Percentiles rank a stretch among this genome's conserved stretches.
phyloP scores from a whole-genome alignment of 345 rosid genomes.

The Eutrema heterophyllum region DNA sequence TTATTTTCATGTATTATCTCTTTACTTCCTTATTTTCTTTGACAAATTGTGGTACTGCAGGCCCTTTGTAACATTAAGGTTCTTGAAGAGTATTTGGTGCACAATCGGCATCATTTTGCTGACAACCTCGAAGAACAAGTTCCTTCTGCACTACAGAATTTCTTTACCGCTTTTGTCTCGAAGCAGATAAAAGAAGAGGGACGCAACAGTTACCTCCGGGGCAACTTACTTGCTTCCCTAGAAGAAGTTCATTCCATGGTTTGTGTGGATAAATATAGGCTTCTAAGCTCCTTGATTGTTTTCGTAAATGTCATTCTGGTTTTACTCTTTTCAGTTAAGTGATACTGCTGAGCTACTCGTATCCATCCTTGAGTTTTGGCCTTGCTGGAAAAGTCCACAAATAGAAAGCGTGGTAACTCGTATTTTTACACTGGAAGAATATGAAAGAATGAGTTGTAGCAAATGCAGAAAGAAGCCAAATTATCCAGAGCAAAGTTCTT shows the following conservation, averaged over 20 bases:
- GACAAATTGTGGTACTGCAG: not conserved
- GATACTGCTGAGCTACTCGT: not conserved
- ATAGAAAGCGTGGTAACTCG: not conserved
- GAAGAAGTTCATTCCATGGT: not conserved
- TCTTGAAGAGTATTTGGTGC: not conserved
- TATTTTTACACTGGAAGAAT: not conserved
- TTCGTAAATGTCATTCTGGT: not conserved
- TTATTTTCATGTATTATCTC: too few species aligned
- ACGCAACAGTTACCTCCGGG: not conserved
- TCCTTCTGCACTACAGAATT: not conserved
- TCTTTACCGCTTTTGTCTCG: not conserved
- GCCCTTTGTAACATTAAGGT: slow-evolving; percentile 11
- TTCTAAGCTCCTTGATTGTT: not conserved
- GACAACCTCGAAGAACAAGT: not conserved
- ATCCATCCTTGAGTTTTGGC: slow-evolving; percentile 14
- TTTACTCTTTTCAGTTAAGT: slow-evolving; percentile 3
- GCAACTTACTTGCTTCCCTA: not conserved
- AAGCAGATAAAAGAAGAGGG: not conserved
- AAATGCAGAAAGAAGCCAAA: slow-evolving; percentile 1
- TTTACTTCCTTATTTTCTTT: too few species aligned
- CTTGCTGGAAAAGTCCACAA: slow-evolving; percentile 4
- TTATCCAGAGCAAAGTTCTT: slow-evolving; percentile 9
- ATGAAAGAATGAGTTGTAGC: slow-evolving; percentile 10
- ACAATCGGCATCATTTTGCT: not conserved
- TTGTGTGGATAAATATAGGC: not conserved